Base-by-base conservation (phyloP, 2,329 filamentous ascomycete species). In the Alternaria triticina region DNA sequence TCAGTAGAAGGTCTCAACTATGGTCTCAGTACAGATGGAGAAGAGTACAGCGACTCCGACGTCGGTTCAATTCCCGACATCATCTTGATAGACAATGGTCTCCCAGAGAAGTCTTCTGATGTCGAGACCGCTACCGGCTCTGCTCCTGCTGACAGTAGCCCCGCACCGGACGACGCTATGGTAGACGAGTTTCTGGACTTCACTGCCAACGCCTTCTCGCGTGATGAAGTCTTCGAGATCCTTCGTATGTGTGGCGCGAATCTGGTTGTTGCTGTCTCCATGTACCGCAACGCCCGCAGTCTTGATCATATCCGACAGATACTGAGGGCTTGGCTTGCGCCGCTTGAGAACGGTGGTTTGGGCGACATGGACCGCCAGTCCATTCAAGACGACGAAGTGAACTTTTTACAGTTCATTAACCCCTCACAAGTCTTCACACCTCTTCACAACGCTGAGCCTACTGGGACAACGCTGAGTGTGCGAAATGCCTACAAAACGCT, bases 161-260 rank as follows among this genome's bases (percentile, higher is more conserved):
- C 22, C 12, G 33, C 36, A 13, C 52, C 52, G n/a, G 36, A 44
- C 23, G 33, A 40, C 6, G n/a, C 20, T 12, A 40, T 54, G 52
- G 25, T 54, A 1, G 36, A 25, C 13, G 36, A 28, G 23, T 44
- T 54, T 11, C 33, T 54, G 4, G 36, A 54, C 15, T 22, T 44
- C 3, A n/a, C 52, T 25, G 23, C 40, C 36, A 17, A 54, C 33
- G 25, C n/a, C 9, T 44, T 44, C n/a, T 43, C 33, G 22, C 52
- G 52, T 11, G 36, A 54, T 20, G 52, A 54, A 44, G 23, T 33
- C n/a, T 44, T 54, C n/a, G 36, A 54, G 36, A 28, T 54, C 33
- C 52, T 54, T 23, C 52, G 52, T 23, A 44, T 54, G 33, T 54
- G 36, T 5, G 52, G 52, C 52, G 52, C 52, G 3, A 54, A 54